Percentiles rank a stretch among this genome's conserved stretches.
Conservation (phyloP, 164 flowering plant species). For the Berberis thunbergii region DNA sequence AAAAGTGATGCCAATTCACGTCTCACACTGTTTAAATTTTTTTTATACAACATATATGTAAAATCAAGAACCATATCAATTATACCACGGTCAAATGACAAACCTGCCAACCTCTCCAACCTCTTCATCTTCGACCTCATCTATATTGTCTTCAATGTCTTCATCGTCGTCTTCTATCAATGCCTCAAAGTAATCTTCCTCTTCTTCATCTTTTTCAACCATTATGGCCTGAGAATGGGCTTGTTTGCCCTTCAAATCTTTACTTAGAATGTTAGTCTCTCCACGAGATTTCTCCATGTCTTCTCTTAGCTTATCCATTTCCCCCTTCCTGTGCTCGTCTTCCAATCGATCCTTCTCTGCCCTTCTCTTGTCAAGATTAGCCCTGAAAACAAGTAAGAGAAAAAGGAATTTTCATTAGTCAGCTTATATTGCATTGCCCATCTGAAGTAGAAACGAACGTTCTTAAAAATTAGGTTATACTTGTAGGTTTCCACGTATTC, state of each 20-base stretch:
- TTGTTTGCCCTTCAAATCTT: slow-evolving; percentile 64
- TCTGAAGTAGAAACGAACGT: background rate
- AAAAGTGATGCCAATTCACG: too few relatives aligned
- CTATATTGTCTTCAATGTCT: slow-evolving; percentile 19
- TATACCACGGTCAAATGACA: too few relatives aligned
- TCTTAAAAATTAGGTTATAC: slow-evolving; percentile 22
- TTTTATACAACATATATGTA: too few relatives aligned
- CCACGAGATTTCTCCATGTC: slow-evolving; percentile 77
- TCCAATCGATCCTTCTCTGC: slow-evolving; percentile 80
- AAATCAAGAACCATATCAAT: too few relatives aligned
- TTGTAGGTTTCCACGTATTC: slow-evolving; percentile 91
- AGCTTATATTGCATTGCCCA: background rate
- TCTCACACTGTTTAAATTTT: too few relatives aligned
- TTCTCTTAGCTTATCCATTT: slow-evolving; percentile 79
- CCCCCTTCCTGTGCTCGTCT: slow-evolving; percentile 56
- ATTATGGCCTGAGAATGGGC: slow-evolving; percentile 17
- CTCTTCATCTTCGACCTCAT: background rate
- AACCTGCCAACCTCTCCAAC: background rate
- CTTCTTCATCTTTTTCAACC: slow-evolving; percentile 35
- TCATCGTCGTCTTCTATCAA: slow-evolving; percentile 29
- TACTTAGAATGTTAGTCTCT: slow-evolving; percentile 69
- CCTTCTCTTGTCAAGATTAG: slow-evolving; percentile 82
- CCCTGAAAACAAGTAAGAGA: slow-evolving; percentile 30
- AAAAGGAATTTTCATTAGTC: background rate
- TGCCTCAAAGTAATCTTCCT: slow-evolving; percentile 26